These are phyloP conservation scores for Cordyceps fumosorosea DNA, from an alignment of 2,329 filamentous ascomycete genomes.

Conservation along the genomic window DNA sequence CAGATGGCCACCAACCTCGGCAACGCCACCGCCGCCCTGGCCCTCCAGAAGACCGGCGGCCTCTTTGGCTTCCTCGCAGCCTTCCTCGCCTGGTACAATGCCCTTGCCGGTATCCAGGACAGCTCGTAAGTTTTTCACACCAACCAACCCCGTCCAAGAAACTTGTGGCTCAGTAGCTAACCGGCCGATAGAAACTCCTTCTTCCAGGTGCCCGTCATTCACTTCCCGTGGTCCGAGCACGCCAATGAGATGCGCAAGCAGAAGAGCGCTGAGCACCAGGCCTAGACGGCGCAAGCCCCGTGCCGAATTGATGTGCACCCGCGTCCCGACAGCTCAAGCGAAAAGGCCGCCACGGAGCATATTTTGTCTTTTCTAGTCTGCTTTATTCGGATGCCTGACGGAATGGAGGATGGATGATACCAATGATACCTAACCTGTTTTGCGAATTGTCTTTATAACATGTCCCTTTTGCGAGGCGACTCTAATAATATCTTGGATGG, in stretches of 20 bases:
- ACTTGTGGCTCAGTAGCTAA: conserved; percentile 24
- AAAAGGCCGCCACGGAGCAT: not conserved
- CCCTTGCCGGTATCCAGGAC: conserved; percentile 74
- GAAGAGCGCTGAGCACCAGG: conserved; percentile 39
- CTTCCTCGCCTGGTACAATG: conserved; percentile 83
- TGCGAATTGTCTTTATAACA: not conserved
- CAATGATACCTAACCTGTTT: conserved; percentile 35
- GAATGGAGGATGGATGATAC: conserved; percentile 2
- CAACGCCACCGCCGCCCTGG: conserved; percentile 35
- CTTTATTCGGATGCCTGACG: not conserved
- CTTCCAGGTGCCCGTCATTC: conserved; percentile 85
- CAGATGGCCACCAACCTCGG: conserved; percentile 52
- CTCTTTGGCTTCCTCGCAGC: conserved; percentile 74
- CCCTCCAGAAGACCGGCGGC: conserved; percentile 64
- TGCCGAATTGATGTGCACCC: not conserved
- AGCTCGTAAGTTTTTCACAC: conserved; percentile 42
- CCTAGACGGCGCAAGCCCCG: not conserved
- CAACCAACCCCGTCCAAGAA: no score
- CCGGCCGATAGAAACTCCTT: conserved; percentile 63
- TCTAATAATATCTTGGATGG: not conserved
- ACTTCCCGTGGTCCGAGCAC: conserved; percentile 91
- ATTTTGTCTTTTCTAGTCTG: not conserved
- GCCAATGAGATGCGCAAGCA: conserved; percentile 50
- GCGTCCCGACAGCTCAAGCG: not conserved
- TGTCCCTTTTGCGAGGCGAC: not conserved